A percentile compares a stretch with the other conserved stretches of the same genome.
Evolutionary conservation across 306 rosid species (phyloP).

Genomic region (Vigna radiata): DNA sequence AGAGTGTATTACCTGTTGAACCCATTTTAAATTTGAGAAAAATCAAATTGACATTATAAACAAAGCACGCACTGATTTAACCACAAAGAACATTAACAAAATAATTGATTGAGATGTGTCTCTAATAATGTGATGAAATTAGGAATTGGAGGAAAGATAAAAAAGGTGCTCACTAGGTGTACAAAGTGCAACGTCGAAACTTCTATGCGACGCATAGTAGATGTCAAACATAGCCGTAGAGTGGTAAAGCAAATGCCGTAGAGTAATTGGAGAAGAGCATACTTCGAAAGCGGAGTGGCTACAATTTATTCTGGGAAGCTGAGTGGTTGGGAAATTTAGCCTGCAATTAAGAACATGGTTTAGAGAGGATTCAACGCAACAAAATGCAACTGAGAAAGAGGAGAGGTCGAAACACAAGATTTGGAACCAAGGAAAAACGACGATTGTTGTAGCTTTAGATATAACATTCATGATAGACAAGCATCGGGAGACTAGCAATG

Average conservation of each 20-base stretch:
- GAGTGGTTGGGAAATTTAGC: constrained; percentile 17
- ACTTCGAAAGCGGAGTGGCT: constrained; percentile 39
- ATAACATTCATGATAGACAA: no score
- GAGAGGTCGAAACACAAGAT: background rate
- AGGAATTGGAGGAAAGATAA: background rate
- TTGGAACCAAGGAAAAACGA: background rate
- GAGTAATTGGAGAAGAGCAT: background rate
- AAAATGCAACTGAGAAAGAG: background rate
- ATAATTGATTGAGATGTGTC: background rate
- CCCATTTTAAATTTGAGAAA: background rate
- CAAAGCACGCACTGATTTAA: background rate
- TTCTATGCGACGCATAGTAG: background rate
- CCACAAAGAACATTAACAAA: background rate
- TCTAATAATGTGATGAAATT: background rate
- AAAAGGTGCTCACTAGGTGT: background rate
- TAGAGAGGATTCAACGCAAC: background rate
- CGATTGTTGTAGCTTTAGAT: constrained; percentile 6
- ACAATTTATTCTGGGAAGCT: constrained; percentile 20
- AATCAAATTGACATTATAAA: background rate
- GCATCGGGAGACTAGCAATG: no score
- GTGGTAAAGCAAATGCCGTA: background rate
- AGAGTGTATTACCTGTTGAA: background rate
- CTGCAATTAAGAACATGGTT: background rate
- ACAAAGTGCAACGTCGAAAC: background rate
- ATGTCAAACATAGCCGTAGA: background rate